Percentiles rank a stretch among this genome's conserved stretches.
These are phyloP conservation scores for Metschnikowia gruessii DNA, from an alignment of 805 yeast species.

Conservation along the genomic window DNA sequence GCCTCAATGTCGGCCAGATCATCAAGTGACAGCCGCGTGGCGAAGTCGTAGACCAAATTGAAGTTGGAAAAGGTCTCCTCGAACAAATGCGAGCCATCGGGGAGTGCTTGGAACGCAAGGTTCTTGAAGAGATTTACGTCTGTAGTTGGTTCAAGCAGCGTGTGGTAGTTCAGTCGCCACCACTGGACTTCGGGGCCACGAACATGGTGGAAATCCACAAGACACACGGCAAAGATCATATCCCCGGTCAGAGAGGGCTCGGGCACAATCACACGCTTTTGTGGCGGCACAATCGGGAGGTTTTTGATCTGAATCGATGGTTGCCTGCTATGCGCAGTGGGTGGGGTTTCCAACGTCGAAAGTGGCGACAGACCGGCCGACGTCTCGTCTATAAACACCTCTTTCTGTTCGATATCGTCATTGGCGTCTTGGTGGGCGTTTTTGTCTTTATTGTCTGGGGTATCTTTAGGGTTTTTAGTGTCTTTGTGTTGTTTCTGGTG, in stretches of 20 bases:
- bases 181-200: conserved; percentile 96
- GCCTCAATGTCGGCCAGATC: conserved; percentile 34
- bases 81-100: conserved; percentile 92
- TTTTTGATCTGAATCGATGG: conserved; percentile 36
- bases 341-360: conserved; percentile 3
- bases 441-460: no score
- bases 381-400: background rate
- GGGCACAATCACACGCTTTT: conserved; percentile 28
- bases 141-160: conserved; percentile 26
- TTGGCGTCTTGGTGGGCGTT: no score
- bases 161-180: conserved; percentile 56
- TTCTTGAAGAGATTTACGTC: conserved; percentile 65
- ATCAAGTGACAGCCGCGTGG: conserved; percentile 44
- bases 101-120: conserved; percentile 90
- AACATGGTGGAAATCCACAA: conserved; percentile 88
- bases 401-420: no score
- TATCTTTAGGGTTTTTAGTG: no score
- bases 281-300: conserved; percentile 30
- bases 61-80: conserved; percentile 93
- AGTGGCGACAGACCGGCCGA: background rate
- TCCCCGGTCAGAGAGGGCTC: conserved; percentile 25
- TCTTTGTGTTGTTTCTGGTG: no score
- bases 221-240: conserved; percentile 75
- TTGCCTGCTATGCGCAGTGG: conserved; percentile 8
- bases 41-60: conserved; percentile 71